Evolutionary conservation across 2,329 filamentous ascomycete genomes (phyloP), one percentile per base, ranked within the genome.

Genomic region (Taxawa tesnikishii): DNA sequence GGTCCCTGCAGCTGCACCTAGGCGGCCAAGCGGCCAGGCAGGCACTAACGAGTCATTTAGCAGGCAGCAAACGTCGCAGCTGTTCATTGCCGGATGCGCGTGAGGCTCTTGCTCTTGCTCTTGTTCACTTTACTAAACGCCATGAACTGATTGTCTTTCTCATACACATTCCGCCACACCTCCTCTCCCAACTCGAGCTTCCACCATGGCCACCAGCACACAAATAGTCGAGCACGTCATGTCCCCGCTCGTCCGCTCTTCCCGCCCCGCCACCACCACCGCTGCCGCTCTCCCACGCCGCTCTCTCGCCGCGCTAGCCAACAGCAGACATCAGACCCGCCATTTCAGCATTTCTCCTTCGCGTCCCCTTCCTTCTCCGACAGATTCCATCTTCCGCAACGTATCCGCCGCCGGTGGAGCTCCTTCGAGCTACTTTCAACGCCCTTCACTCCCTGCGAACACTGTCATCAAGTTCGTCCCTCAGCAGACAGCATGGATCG

Each of bases 401-500:
- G 38, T 46, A 2, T 45, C 45, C 18, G 38, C 41, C 15, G 27
- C 40, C 15, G 40, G 43, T 26, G 49, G 49, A 3, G 39, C 48
- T 11, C 51, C 52, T 5, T 47, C 35, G 37, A 48, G 45, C 16
- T 59, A 58, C 45, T 59, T 59, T 39, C 53, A 57, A 37, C 60
- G 67, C 28, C 62, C 64, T 27, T 59, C 67, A 14, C 68, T 94
- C 32, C 90, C 90, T 16, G 83, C 87, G 45, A 98, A 98, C 62
- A 98, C 90, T 4, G 68, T 98, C 41, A 68, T 98, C 48, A 83
- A 88, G 38, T 98, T 96, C 60, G 90, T 98, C 26, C 90, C 90
- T n/a, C 90, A 98, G 62, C 90, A 98, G 66, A 96, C 88, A 47
- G 90, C 90, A 57, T 98, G 90, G 90, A 88, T 98, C 38, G 90